phyloP scores from a whole-genome alignment of 2,329 filamentous ascomycete species.

The Trichoderma endophyticum region DNA sequence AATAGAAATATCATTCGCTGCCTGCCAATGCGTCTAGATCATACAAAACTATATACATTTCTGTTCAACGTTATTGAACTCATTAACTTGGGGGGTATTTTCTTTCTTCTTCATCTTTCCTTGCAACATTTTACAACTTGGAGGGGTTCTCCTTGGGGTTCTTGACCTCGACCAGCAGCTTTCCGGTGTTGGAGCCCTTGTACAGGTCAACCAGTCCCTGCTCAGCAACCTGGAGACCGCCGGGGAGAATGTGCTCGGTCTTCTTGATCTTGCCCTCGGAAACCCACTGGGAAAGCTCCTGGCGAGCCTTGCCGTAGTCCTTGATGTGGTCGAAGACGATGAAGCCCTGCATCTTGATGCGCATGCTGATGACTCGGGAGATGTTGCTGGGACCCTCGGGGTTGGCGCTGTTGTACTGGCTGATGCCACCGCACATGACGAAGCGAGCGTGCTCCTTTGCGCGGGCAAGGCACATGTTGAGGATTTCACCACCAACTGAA shows the following conservation, averaged over 20 bases:
- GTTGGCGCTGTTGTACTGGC: slow-evolving; percentile 61
- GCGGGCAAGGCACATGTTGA: slow-evolving; percentile 62
- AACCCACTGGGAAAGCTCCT: slow-evolving; percentile 65
- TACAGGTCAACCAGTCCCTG: slow-evolving; percentile 62
- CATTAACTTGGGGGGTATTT: background rate
- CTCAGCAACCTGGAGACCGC: slow-evolving; percentile 64
- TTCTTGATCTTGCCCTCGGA: slow-evolving; percentile 68
- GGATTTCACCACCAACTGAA: slow-evolving; percentile 63
- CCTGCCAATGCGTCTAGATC: background rate
- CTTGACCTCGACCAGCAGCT: slow-evolving; percentile 58
- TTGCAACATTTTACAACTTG: slow-evolving; percentile 23
- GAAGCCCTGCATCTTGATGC: slow-evolving; percentile 66
- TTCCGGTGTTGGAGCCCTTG: slow-evolving; percentile 67
- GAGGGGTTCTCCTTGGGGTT: slow-evolving; percentile 21
- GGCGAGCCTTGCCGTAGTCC: slow-evolving; percentile 55
- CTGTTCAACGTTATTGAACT: background rate
- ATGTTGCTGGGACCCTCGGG: slow-evolving; percentile 57
- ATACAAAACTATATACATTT: slow-evolving; percentile 12
- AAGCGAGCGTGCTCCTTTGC: slow-evolving; percentile 63
- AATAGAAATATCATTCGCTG: background rate
- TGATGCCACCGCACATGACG: slow-evolving; percentile 69
- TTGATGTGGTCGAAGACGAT: slow-evolving; percentile 66
- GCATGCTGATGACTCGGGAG: slow-evolving; percentile 50
- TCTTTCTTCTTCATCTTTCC: background rate
- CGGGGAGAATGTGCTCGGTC: slow-evolving; percentile 67